phyloP scores from a whole-genome alignment of 2,329 filamentous ascomycete species.

The Fusarium sp. region DNA sequence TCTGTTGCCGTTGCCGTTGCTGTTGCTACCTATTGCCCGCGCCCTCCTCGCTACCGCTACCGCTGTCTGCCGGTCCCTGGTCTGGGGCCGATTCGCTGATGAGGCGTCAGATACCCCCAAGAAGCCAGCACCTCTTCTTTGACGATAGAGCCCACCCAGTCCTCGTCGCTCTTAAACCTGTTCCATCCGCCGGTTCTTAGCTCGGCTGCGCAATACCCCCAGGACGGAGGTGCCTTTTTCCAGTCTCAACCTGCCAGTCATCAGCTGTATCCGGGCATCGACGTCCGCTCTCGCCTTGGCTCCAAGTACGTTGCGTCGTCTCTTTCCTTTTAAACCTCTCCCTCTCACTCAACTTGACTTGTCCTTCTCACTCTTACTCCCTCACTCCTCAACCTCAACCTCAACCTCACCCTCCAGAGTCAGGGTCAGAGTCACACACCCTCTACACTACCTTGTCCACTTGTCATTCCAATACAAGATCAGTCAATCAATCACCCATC shows the following conservation, averaged over 20 bases:
- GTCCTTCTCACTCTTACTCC: slow-evolving; percentile 5
- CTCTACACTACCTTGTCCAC: slow-evolving; percentile 1
- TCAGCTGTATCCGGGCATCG: slow-evolving; percentile 62
- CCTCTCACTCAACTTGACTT: slow-evolving; percentile 2
- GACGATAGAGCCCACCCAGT: slow-evolving; percentile 66
- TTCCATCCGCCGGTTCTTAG: slow-evolving; percentile 64
- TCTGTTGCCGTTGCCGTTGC: slow-evolving; percentile 30
- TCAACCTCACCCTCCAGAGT: slow-evolving; percentile 9
- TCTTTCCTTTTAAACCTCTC: slow-evolving; percentile 5
- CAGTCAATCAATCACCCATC: not conserved
- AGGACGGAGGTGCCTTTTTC: slow-evolving; percentile 64
- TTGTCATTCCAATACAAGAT: not conserved
- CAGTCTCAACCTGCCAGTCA: slow-evolving; percentile 55
- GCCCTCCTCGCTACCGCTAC: slow-evolving; percentile 19
- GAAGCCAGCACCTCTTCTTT: slow-evolving; percentile 65
- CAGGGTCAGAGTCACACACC: slow-evolving; percentile 10
- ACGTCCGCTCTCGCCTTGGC: slow-evolving; percentile 66
- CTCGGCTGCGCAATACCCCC: slow-evolving; percentile 61
- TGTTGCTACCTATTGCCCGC: slow-evolving; percentile 33
- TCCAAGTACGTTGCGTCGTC: slow-evolving; percentile 65
- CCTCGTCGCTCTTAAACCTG: slow-evolving; percentile 63
- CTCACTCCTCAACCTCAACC: slow-evolving; percentile 12
- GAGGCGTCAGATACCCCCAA: slow-evolving; percentile 64
- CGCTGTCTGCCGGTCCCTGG: slow-evolving; percentile 24
- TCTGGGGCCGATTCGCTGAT: slow-evolving; percentile 44